Base-by-base conservation (phyloP, 2,329 filamentous ascomycete species). In the Teratosphaeriaceae sp. region DNA sequence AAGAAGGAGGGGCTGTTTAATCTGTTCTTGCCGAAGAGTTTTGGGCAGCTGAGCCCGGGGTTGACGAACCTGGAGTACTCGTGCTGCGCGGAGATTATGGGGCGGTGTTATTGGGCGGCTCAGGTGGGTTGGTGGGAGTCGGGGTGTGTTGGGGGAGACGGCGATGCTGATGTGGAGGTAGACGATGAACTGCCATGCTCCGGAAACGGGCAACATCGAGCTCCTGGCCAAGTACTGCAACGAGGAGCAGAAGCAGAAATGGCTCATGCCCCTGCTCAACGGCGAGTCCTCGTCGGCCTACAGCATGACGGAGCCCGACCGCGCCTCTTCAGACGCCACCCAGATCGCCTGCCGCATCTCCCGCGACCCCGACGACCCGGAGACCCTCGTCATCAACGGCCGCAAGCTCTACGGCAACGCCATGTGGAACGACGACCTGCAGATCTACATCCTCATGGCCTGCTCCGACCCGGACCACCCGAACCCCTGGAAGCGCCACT, bases 391-490 rank as follows among this genome's bases (percentile, higher is more conserved):
- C 18, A 75, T 97, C 40, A 96, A 96, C 60, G 90, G 90, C 43
- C 77, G 82, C 79, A 97, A 97, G 88, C 96, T 90, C 88, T 97
- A 92, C 89, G 94, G 87, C 33, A 94, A 86, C 54, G 90, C 90
- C 53, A 88, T 88, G 19, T 90, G 90, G 48, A 90, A 97, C 68
- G 84, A 84, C 45, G 79, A 90, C 57, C 96, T 90, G 74, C 76
- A 83, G 64, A 73, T 97, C 62, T 96, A 95, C 71, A 82, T 97
- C 50, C 88, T 95, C 56, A 94, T 97, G 85, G 90, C 87, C 67
- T 95, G 96, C 74, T 84, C 79, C 9, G 85, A 92, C 61, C 73
- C 84, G 38, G 70, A 71, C 53, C 84, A 94, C 71, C 69, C 75
- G 50, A 80, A 90, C 63, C 72, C 80, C 12, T 94, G 96, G 76